Percentiles rank a stretch among this genome's conserved stretches.
phyloP scores from a whole-genome alignment of 768 basidiomycete genomes.

The Chalciporus chontae region DNA sequence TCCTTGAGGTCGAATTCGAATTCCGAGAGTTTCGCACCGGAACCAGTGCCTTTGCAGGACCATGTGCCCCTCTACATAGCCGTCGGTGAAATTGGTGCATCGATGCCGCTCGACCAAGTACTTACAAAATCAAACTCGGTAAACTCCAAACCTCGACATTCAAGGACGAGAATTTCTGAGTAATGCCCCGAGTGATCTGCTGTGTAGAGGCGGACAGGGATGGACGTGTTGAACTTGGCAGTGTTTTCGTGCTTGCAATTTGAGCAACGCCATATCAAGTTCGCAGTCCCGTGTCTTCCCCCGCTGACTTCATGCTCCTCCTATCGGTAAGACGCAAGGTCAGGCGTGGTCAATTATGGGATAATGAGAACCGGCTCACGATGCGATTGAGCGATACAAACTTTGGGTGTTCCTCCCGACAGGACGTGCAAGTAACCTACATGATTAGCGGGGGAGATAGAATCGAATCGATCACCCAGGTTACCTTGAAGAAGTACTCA shows the following conservation, averaged over 20 bases:
- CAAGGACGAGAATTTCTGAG: constrained; percentile 64
- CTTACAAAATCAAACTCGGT: constrained; percentile 72
- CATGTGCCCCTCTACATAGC: constrained; percentile 60
- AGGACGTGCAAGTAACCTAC: constrained; percentile 77
- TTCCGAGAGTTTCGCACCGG: constrained; percentile 55
- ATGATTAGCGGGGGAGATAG: background rate
- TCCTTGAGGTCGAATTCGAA: constrained; percentile 56
- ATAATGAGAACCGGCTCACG: constrained; percentile 35
- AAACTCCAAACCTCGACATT: constrained; percentile 88
- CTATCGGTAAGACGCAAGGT: constrained; percentile 36
- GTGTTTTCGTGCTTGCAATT: constrained; percentile 78
- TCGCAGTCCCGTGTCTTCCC: constrained; percentile 63
- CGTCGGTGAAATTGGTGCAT: background rate
- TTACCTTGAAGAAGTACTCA: constrained; percentile 77
- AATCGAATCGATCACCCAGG: background rate
- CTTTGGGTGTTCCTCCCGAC: constrained; percentile 74
- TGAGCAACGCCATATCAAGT: constrained; percentile 81
- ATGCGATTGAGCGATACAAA: constrained; percentile 65
- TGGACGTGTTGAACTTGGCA: constrained; percentile 66
- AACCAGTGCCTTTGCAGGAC: constrained; percentile 64
- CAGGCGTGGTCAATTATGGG: background rate
- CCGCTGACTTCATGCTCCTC: constrained; percentile 64
- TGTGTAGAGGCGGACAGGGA: constrained; percentile 51
- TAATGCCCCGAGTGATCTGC: constrained; percentile 59
- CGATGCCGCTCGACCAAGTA: background rate